Percentiles rank a stretch among this genome's conserved stretches.
Conservation (phyloP, 1,284 basidiomycete species). For the Tylopilus sp. region DNA sequence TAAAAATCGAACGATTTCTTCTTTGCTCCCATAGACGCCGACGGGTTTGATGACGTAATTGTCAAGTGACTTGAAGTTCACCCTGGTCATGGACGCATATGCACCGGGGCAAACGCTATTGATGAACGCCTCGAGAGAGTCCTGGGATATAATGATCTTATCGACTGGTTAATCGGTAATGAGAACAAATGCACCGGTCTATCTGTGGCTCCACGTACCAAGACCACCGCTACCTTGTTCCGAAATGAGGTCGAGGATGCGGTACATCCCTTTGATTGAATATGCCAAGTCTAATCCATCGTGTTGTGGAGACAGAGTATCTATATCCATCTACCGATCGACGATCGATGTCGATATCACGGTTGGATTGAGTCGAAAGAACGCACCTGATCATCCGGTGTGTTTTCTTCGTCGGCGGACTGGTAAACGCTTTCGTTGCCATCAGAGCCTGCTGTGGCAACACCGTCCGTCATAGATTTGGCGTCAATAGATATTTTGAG, state of each 20-base stretch:
- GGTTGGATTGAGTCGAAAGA: neutral
- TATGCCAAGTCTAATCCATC: constrained; percentile 29
- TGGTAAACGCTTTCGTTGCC: constrained; percentile 20
- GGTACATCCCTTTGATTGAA: constrained; percentile 44
- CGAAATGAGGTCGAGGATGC: constrained; percentile 52
- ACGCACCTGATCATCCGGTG: constrained; percentile 14
- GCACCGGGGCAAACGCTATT: constrained; percentile 47
- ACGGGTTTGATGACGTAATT: constrained; percentile 44
- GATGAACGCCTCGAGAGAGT: constrained; percentile 44
- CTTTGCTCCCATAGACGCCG: constrained; percentile 56
- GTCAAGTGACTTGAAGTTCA: constrained; percentile 53
- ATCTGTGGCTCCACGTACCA: constrained; percentile 33
- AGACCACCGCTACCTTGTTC: constrained; percentile 52
- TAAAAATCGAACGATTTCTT: constrained; percentile 49
- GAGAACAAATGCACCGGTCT: neutral
- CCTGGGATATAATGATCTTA: constrained; percentile 57
- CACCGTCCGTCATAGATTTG: neutral
- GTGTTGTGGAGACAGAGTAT: neutral
- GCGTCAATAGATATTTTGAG: neutral
- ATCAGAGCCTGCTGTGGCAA: neutral
- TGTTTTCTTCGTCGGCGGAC: constrained; percentile 14
- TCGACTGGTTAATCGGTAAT: constrained; percentile 40
- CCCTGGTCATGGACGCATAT: constrained; percentile 48
- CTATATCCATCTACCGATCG: constrained; percentile 25
- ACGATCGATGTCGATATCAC: neutral